Percentiles rank a stretch among this genome's conserved stretches.
These are phyloP conservation scores for Porogramme epimiltina DNA, from an alignment of 1,284 basidiomycete genomes.

Conservation along the genomic window DNA sequence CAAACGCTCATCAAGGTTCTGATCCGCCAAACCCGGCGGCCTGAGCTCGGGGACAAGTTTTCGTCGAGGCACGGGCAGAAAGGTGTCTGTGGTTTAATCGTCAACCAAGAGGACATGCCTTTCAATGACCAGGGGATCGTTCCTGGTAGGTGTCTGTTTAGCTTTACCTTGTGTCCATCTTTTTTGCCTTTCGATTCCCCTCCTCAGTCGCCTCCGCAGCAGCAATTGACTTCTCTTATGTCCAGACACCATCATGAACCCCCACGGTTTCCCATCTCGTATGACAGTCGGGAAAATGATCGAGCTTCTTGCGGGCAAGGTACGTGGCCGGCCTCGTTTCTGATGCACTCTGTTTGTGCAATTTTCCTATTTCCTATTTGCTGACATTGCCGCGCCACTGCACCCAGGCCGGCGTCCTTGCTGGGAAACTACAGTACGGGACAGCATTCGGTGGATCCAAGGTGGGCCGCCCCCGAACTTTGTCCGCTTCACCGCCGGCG, in stretches of 20 bases:
- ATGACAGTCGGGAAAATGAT: constrained; percentile 99
- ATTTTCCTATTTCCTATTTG: constrained; percentile 3
- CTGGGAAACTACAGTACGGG: constrained; percentile 88
- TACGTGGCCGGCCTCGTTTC: constrained; percentile 36
- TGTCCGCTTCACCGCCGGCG: background rate
- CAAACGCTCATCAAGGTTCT: constrained; percentile 99
- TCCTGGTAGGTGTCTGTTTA: constrained; percentile 58
- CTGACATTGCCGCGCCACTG: constrained; percentile 8
- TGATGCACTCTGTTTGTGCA: constrained; percentile 1
- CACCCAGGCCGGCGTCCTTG: constrained; percentile 81
- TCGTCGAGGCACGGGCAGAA: constrained; percentile 98
- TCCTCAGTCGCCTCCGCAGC: constrained; percentile 1
- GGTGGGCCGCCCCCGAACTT: constrained; percentile 39
- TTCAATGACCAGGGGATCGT: constrained; percentile 98
- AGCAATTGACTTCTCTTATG: constrained; percentile 8
- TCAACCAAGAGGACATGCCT: constrained; percentile 98
- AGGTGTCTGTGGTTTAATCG: constrained; percentile 97
- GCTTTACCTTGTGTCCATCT: background rate
- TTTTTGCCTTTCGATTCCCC: background rate
- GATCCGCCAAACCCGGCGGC: constrained; percentile 94
- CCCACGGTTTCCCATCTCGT: constrained; percentile 98
- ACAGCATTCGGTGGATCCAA: constrained; percentile 98
- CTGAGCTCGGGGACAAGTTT: constrained; percentile 99
- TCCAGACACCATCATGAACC: constrained; percentile 98
- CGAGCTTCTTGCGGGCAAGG: constrained; percentile 96